Percentiles rank a stretch among this genome's conserved stretches.
phyloP scores from a whole-genome alignment of 805 yeast genomes.

The Candida boleticola region DNA sequence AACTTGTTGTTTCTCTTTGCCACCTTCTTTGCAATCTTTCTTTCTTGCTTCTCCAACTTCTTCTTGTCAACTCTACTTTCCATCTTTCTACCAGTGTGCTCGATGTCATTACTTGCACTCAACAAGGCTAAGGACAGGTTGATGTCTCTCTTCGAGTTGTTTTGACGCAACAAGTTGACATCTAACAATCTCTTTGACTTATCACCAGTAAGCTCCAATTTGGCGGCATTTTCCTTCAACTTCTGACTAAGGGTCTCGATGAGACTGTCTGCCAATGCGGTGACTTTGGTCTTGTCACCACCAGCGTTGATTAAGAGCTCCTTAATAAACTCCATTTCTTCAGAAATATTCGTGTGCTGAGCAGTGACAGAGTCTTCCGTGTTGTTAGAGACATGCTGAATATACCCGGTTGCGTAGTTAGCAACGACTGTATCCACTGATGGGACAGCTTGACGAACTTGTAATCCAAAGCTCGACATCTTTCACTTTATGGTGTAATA shows the following conservation, averaged over 20 bases:
- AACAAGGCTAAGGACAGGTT: slow-evolving; percentile 73
- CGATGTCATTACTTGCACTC: slow-evolving; percentile 81
- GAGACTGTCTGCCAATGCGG: slow-evolving; percentile 45
- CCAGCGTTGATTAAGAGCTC: slow-evolving; percentile 78
- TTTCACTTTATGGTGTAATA: neutral
- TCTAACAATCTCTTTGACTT: slow-evolving; percentile 83
- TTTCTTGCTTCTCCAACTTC: slow-evolving; percentile 95
- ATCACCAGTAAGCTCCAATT: slow-evolving; percentile 76
- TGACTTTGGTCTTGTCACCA: slow-evolving; percentile 59
- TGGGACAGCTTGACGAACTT: slow-evolving; percentile 84
- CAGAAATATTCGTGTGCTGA: slow-evolving; percentile 61
- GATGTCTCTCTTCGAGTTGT: slow-evolving; percentile 65
- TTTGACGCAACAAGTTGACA: slow-evolving; percentile 59
- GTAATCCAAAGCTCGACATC: slow-evolving; percentile 46
- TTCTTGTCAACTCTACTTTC: slow-evolving; percentile 95
- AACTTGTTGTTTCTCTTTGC: slow-evolving; percentile 85
- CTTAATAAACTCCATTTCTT: slow-evolving; percentile 68
- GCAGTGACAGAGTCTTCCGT: slow-evolving; percentile 83
- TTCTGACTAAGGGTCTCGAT: slow-evolving; percentile 50
- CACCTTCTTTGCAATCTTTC: slow-evolving; percentile 94
- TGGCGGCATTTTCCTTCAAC: slow-evolving; percentile 66
- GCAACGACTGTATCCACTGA: slow-evolving; percentile 81
- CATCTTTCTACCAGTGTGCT: slow-evolving; percentile 86
- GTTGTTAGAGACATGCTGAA: slow-evolving; percentile 72
- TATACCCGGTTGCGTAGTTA: slow-evolving; percentile 90